Evolutionary conservation across 768 basidiomycete species (phyloP).

Genomic region (Rhizopogon rudus): DNA sequence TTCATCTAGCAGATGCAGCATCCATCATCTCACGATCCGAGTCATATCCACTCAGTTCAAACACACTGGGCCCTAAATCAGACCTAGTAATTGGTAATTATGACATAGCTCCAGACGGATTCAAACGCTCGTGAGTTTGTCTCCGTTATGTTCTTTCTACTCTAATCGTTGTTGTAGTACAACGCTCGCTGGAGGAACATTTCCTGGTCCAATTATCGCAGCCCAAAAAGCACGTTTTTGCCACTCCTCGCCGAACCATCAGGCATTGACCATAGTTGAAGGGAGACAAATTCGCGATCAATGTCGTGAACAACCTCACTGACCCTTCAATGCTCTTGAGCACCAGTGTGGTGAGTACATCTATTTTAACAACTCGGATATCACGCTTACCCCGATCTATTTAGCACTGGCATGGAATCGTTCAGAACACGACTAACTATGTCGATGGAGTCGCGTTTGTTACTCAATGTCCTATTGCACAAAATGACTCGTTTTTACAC

Average conservation of each 20-base stretch:
- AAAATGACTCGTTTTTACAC: constrained; percentile 20
- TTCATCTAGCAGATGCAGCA: constrained; percentile 8
- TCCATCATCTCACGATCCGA: constrained; percentile 12
- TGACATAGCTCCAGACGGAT: constrained; percentile 47
- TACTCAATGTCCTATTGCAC: constrained; percentile 27
- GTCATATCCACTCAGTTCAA: not conserved
- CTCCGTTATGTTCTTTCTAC: not conserved
- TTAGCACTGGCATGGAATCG: constrained; percentile 55
- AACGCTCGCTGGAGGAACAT: constrained; percentile 38
- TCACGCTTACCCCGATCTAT: not conserved
- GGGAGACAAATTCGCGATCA: constrained; percentile 37
- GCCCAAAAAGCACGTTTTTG: constrained; percentile 32
- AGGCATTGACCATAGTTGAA: constrained; percentile 18
- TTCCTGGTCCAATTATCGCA: constrained; percentile 45
- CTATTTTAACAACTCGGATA: not conserved
- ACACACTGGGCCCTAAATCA: constrained; percentile 17
- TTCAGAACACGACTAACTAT: constrained; percentile 38
- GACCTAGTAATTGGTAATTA: constrained; percentile 37
- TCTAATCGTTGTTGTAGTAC: constrained; percentile 24
- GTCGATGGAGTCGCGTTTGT: constrained; percentile 40
- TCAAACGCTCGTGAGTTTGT: constrained; percentile 27
- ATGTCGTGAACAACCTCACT: constrained; percentile 40
- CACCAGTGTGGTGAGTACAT: constrained; percentile 37
- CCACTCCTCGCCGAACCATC: not conserved
- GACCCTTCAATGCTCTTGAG: constrained; percentile 44